phyloP scores from a whole-genome alignment of 805 yeast genomes.

The Spathaspora boniae region DNA sequence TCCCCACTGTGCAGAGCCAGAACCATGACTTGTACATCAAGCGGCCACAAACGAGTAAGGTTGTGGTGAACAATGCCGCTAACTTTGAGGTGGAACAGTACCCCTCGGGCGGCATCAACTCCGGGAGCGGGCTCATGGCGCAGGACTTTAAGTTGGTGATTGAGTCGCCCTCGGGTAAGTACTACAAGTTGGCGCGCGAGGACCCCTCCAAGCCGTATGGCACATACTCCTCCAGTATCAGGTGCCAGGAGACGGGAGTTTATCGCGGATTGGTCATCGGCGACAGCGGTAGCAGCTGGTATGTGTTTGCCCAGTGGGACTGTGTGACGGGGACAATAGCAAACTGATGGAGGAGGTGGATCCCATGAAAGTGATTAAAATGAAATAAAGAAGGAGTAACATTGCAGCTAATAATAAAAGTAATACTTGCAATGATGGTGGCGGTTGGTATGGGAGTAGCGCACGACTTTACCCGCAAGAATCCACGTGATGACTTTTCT shows the following conservation, averaged over 20 bases:
- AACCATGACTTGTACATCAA: conserved; percentile 74
- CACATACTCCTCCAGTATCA: conserved; percentile 56
- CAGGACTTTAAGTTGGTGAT: conserved; percentile 59
- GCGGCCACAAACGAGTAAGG: conserved; percentile 74
- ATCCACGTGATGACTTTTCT: too few species aligned
- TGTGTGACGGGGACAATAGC: conserved; percentile 30
- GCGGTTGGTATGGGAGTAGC: too few species aligned
- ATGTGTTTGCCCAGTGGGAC: conserved; percentile 89
- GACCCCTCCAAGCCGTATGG: conserved; percentile 49
- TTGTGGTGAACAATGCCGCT: conserved; percentile 57
- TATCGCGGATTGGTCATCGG: conserved; percentile 84
- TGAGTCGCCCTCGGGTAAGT: conserved; percentile 82
- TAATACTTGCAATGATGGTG: too few species aligned
- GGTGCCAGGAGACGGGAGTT: conserved; percentile 67
- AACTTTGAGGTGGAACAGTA: conserved; percentile 62
- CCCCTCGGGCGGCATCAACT: conserved; percentile 47
- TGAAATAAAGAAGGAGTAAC: neutral
- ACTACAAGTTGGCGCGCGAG: conserved; percentile 52
- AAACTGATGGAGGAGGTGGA: neutral
- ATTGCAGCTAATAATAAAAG: too few species aligned
- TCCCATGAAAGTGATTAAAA: neutral
- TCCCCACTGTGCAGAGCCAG: conserved; percentile 67
- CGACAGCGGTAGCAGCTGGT: conserved; percentile 76
- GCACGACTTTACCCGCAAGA: too few species aligned
- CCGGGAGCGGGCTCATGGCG: conserved; percentile 29